phyloP scores from a whole-genome alignment of 805 yeast genomes.

The Yarrowia sp. region DNA sequence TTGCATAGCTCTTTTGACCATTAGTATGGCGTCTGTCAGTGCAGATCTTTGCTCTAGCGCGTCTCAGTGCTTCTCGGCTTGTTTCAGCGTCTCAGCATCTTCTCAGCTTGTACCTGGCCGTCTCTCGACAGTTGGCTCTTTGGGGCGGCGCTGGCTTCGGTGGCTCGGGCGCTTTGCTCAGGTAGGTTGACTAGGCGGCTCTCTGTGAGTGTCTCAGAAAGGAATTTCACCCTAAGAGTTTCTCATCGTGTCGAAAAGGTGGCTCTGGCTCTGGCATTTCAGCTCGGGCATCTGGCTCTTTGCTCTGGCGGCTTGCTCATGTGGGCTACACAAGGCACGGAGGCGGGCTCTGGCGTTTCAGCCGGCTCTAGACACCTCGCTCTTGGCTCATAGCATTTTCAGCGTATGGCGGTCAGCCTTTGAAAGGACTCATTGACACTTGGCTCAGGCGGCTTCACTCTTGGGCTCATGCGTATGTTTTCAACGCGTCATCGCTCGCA shows the following conservation, averaged over 20 bases:
- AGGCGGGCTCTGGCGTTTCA: slow-evolving; percentile 29
- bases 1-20: slow-evolving; percentile 30
- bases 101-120: slow-evolving; percentile 26
- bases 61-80: slow-evolving; percentile 25
- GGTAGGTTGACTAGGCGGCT: slow-evolving; percentile 28
- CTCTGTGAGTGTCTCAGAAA: slow-evolving; percentile 17
- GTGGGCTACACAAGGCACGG: slow-evolving; percentile 21
- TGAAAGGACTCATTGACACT: slow-evolving; percentile 9
- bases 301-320: slow-evolving; percentile 29
- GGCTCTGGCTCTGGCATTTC: slow-evolving; percentile 20
- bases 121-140: slow-evolving; percentile 25
- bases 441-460: slow-evolving; percentile 28
- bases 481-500: slow-evolving; percentile 22
- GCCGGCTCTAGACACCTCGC: slow-evolving; percentile 33
- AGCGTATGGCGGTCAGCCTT: slow-evolving; percentile 24
- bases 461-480: slow-evolving; percentile 14
- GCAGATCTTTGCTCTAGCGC: slow-evolving; percentile 34
- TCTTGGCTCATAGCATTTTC: slow-evolving; percentile 24
- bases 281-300: slow-evolving; percentile 4
- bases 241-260: slow-evolving; percentile 7
- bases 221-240: slow-evolving; percentile 13
- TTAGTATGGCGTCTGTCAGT: slow-evolving; percentile 13
- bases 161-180: slow-evolving; percentile 26
- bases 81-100: slow-evolving; percentile 14
- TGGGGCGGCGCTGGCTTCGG: slow-evolving; percentile 10